phyloP scores from a whole-genome alignment of 1,139 yeast species.

The Williopsis jadinii region DNA sequence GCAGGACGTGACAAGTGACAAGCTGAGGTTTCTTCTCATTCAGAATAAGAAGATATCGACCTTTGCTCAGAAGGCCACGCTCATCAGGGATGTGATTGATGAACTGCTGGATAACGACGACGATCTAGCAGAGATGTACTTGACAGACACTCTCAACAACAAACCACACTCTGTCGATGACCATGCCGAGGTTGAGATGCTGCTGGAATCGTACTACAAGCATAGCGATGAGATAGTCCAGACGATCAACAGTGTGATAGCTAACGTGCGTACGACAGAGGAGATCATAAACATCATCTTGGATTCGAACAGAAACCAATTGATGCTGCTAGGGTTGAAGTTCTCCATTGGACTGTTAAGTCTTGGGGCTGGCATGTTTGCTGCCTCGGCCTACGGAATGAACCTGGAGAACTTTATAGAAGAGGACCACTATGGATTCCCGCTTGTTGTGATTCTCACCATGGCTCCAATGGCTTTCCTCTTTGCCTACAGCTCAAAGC shows the following conservation, averaged over 20 bases:
- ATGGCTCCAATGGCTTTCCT: constrained; percentile 26
- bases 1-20: constrained; percentile 60
- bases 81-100: constrained; percentile 66
- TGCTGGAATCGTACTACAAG: constrained; percentile 86
- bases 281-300: constrained; percentile 92
- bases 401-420: constrained; percentile 86
- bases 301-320: constrained; percentile 90
- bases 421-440: constrained; percentile 57
- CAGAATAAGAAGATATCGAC: constrained; percentile 60
- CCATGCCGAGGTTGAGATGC: constrained; percentile 78
- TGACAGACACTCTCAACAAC: constrained; percentile 39
- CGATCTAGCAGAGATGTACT: constrained; percentile 78
- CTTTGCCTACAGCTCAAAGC: constrained; percentile 32
- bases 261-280: constrained; percentile 88
- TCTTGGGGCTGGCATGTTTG: constrained; percentile 67
- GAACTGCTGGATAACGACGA: constrained; percentile 81
- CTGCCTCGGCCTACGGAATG: constrained; percentile 93
- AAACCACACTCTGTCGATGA: constrained; percentile 30
- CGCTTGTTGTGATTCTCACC: constrained; percentile 37
- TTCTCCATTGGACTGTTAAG: constrained; percentile 84
- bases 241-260: constrained; percentile 73
- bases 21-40: constrained; percentile 57
- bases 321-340: constrained; percentile 83
- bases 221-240: constrained; percentile 97
- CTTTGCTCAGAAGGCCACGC: constrained; percentile 58